These are phyloP conservation scores for Coelastrella sp. DNA, from an alignment of 139 green algal genomes.

Conservation along the genomic window DNA sequence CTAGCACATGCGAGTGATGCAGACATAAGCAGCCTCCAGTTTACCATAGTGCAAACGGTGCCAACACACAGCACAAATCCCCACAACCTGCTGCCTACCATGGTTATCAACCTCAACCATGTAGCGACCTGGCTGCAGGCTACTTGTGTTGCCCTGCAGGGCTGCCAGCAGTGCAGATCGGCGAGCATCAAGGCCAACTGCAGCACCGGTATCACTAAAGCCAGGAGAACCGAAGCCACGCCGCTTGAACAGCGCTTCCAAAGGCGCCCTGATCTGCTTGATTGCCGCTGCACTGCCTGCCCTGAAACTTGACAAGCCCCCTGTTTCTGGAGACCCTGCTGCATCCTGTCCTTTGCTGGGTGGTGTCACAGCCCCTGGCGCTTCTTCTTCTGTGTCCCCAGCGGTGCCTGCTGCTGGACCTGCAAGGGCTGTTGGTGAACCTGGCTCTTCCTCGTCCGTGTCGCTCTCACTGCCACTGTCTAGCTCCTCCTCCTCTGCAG, in stretches of 20 bases:
- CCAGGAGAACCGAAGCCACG: not conserved
- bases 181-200: not conserved
- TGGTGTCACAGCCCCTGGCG: not conserved
- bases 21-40: no score
- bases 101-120: constrained; percentile 37
- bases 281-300: constrained; percentile 13
- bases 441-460: constrained; percentile 16
- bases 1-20: no score
- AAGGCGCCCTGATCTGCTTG: constrained; percentile 23
- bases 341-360: not conserved
- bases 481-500: constrained; percentile 46
- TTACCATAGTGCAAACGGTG: no score
- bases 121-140: constrained; percentile 33
- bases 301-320: constrained; percentile 4
- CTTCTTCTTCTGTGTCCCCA: not conserved
- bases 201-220: not conserved
- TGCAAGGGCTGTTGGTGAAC: not conserved
- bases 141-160: constrained; percentile 35
- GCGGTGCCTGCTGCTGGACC: not conserved
- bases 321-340: not conserved
- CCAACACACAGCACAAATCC: not conserved
- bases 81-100: not conserved
- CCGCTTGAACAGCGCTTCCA: constrained; percentile 45
- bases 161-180: constrained; percentile 1
- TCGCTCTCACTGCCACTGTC: constrained; percentile 39